Evolutionary conservation across 2,329 filamentous ascomycete genomes (phyloP).

Genomic region (Fusarium paranaense): DNA sequence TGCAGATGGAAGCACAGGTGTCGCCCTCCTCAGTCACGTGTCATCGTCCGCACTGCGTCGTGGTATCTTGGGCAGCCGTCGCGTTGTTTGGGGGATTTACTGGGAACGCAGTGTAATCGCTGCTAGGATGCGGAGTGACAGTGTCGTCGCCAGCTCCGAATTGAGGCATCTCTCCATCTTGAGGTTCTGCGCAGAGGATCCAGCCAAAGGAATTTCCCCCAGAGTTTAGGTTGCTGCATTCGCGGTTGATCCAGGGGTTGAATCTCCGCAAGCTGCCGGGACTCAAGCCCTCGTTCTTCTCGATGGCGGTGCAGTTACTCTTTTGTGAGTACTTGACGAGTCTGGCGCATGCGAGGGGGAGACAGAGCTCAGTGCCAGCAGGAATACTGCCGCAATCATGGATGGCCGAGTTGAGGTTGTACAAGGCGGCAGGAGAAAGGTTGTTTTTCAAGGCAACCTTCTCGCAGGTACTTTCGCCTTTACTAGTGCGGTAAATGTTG

Average conservation of each 20-base stretch:
- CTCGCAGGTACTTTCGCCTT: background rate
- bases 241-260: background rate
- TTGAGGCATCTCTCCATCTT: background rate
- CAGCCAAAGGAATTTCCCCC: background rate
- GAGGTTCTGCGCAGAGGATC: background rate
- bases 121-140: slow-evolving; percentile 4
- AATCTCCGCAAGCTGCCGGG: background rate
- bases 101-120: slow-evolving; percentile 1
- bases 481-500: background rate
- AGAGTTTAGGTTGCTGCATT: background rate
- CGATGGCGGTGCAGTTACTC: background rate
- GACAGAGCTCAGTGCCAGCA: background rate
- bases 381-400: background rate
- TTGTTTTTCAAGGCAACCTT: background rate
- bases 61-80: slow-evolving; percentile 6
- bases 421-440: background rate
- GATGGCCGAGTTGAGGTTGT: background rate
- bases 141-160: slow-evolving; percentile 13
- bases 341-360: background rate
- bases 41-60: slow-evolving; percentile 9
- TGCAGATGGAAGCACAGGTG: slow-evolving; percentile 12
- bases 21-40: slow-evolving; percentile 10
- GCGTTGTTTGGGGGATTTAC: slow-evolving; percentile 6
- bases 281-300: background rate
- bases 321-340: background rate